Evolutionary conservation across 2,329 filamentous ascomycete species (phyloP), one percentile per base, ranked within the genome.

Genomic region (Leptographium wingfieldii): DNA sequence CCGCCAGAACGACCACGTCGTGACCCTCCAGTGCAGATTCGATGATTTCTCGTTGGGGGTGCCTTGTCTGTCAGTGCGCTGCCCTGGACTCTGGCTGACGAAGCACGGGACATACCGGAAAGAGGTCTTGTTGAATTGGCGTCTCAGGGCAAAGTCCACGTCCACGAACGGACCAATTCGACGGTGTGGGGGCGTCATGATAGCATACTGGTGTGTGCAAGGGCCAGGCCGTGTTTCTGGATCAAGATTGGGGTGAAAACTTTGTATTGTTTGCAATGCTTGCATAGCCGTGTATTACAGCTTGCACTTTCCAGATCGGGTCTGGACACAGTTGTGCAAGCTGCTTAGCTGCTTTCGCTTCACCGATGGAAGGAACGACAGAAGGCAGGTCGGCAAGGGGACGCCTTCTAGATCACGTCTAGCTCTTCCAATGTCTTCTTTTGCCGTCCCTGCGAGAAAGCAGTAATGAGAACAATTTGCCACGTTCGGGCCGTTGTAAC

Each of bases 41-140:
- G 59, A 97, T 92, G 60, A 96, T 91, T 68, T 97, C 91, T 62
- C 89, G 84, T 69, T 96, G 92, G 46, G 88, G 77, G 12, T 91
- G 90, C 66, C 90, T 91, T 11, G 19, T 4, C 3, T 5, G 43
- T 46, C 16, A 46, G 16, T 12, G 16, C 7, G 16, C 7, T n/a
- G 16, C 19, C 43, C 6, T 9, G 19, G 16, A n/a, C 6, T 5
- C 5, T 19, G 43, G 40, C 12, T 38, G 12, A 16, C 3, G 19
- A 16, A 46, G 43, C 19, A 46, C 4, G 43, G 40, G 16, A 4
- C 69, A 59, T 69, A 89, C 85, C 88, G 82, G 69, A 92, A 92
- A n/a, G 79, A 74, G 14, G 78, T 73, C 69, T 91, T 92, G 62
- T 83, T 81, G 72, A 92, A 92, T 57, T 89, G 86, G 27, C 82